Evolutionary conservation across 1,284 basidiomycete genomes (phyloP).

Genomic region (Dichomitus squalens): DNA sequence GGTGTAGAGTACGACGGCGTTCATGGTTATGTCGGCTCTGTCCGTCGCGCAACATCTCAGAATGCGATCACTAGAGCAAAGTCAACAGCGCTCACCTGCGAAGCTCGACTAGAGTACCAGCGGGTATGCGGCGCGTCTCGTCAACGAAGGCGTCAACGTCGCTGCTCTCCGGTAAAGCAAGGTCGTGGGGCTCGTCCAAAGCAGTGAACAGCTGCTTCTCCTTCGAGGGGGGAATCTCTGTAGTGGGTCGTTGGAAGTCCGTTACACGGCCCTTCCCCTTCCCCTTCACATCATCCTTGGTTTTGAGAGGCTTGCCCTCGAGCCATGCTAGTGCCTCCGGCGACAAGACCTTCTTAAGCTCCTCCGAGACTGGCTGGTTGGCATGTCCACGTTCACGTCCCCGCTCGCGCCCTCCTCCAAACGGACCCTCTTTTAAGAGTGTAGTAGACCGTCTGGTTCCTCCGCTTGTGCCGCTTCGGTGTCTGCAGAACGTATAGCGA

Average conservation of each 20-base stretch:
- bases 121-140: conserved; percentile 18
- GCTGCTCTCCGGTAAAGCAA: neutral
- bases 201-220: conserved; percentile 15
- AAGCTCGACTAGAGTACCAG: conserved; percentile 63
- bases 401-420: neutral
- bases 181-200: neutral
- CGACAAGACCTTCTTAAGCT: conserved; percentile 14
- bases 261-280: neutral
- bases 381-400: neutral
- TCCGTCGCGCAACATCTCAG: neutral
- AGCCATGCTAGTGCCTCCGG: conserved; percentile 16
- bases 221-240: neutral
- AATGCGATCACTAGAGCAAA: neutral
- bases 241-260: neutral
- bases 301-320: conserved; percentile 3
- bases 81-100: conserved; percentile 47
- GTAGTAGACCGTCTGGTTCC: neutral
- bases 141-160: conserved; percentile 4
- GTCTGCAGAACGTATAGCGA: conserved; percentile 9
- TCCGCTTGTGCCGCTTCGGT: neutral
- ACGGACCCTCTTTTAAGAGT: neutral
- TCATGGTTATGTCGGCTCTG: conserved; percentile 3
- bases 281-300: neutral
- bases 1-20: conserved; percentile 18
- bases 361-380: conserved; percentile 1